These are phyloP conservation scores for Starmera quercuum DNA, from an alignment of 805 yeast genomes.

Conservation along the genomic window DNA sequence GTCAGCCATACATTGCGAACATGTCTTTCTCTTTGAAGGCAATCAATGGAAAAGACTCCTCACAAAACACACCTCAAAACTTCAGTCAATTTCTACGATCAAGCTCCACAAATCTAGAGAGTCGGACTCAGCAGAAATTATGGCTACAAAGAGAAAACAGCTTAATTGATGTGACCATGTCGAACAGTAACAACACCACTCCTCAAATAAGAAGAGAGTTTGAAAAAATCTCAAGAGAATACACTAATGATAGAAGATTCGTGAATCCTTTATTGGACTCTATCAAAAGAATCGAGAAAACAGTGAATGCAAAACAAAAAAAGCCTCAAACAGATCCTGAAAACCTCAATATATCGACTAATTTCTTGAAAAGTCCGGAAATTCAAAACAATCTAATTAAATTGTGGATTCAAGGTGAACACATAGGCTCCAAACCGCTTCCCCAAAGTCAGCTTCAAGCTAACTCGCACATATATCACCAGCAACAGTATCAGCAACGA, in stretches of 20 bases:
- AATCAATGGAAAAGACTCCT: constrained; percentile 14
- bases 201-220: constrained; percentile 65
- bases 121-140: constrained; percentile 75
- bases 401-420: constrained; percentile 16
- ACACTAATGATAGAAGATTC: constrained; percentile 58
- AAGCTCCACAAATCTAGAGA: constrained; percentile 35
- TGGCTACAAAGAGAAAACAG: constrained; percentile 81
- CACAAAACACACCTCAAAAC: constrained; percentile 23
- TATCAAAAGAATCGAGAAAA: constrained; percentile 38
- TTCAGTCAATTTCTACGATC: constrained; percentile 34
- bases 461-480: constrained; percentile 8
- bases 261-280: constrained; percentile 65
- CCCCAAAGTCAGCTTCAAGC: constrained; percentile 6
- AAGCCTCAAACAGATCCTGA: neutral
- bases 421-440: constrained; percentile 4
- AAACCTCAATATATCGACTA: neutral
- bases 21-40: constrained; percentile 6
- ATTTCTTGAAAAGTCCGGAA: constrained; percentile 5
- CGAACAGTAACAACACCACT: constrained; percentile 16
- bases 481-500: constrained; percentile 9
- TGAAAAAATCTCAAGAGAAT: constrained; percentile 72
- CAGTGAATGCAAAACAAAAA: constrained; percentile 1
- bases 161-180: constrained; percentile 41
- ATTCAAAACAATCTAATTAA: constrained; percentile 15
- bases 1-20: too few relatives aligned